Percentiles rank a stretch among this genome's conserved stretches.
These are phyloP conservation scores for Oryza brachyantha DNA, from an alignment of 176 grass and related monocot genomes.

Conservation along the genomic window DNA sequence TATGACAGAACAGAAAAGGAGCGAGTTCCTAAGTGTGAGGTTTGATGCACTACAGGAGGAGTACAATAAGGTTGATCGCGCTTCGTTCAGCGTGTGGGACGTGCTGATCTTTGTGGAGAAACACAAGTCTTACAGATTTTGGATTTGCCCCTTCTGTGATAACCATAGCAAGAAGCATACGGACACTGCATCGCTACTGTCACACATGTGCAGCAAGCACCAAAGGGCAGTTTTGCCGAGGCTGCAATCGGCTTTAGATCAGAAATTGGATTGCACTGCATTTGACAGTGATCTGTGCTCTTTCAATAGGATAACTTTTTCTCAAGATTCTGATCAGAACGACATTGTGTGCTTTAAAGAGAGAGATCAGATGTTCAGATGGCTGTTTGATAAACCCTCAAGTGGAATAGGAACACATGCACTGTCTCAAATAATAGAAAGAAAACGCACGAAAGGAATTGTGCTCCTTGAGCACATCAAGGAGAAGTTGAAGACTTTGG, in stretches of 20 bases:
- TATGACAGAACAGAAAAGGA: conserved; percentile 17
- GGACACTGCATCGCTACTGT: neutral
- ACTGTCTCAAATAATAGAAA: neutral
- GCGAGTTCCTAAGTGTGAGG: conserved; percentile 6
- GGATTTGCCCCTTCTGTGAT: conserved; percentile 33
- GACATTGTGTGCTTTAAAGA: conserved; percentile 7
- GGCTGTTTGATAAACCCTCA: conserved; percentile 36
- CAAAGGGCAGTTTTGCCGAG: conserved; percentile 10
- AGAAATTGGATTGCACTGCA: neutral
- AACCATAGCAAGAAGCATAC: conserved; percentile 5
- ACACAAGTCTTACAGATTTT: conserved; percentile 23
- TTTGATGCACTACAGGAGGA: neutral
- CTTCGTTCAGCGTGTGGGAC: neutral
- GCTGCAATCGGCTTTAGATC: conserved; percentile 35
- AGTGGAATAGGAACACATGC: conserved; percentile 1
- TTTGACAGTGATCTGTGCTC: neutral
- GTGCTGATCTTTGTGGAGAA: conserved; percentile 12
- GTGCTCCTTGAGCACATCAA: conserved; percentile 25
- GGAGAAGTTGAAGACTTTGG: conserved; percentile 23
- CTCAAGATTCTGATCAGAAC: conserved; percentile 21
- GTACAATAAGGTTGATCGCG: neutral
- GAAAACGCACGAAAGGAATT: neutral
- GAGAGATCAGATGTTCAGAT: conserved; percentile 14
- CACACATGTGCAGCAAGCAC: conserved; percentile 39
- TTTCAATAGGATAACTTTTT: neutral